phyloP scores from a whole-genome alignment of 2,329 filamentous ascomycete genomes.

The Pseudovirgaria hyperparasitica region DNA sequence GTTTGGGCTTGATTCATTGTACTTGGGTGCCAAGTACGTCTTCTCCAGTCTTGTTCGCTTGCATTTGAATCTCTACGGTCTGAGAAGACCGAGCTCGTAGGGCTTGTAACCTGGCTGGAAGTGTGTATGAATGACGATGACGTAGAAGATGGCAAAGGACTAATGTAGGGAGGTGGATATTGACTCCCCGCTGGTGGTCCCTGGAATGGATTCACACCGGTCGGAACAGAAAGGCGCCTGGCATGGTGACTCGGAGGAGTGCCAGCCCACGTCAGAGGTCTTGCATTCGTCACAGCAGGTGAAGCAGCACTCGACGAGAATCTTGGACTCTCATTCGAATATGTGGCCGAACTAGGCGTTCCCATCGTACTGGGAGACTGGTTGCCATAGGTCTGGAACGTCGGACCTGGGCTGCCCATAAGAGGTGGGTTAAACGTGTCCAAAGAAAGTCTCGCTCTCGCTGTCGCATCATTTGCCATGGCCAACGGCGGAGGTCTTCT shows the following conservation, averaged over 20 bases:
- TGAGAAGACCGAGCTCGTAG: slow-evolving; percentile 49
- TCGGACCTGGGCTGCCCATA: slow-evolving; percentile 47
- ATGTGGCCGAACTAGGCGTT: slow-evolving; percentile 74
- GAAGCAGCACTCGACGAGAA: slow-evolving; percentile 59
- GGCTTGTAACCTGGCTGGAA: slow-evolving; percentile 52
- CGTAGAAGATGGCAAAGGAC: slow-evolving; percentile 42
- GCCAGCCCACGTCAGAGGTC: slow-evolving; percentile 61
- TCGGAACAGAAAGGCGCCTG: slow-evolving; percentile 72
- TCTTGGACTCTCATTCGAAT: slow-evolving; percentile 66
- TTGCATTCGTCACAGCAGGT: slow-evolving; percentile 56
- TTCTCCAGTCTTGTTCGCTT: slow-evolving; percentile 63
- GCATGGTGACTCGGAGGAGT: slow-evolving; percentile 60
- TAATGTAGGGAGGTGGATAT: slow-evolving; percentile 46
- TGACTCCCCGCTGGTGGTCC: slow-evolving; percentile 43
- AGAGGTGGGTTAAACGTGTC: slow-evolving; percentile 51
- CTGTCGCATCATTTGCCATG: slow-evolving; percentile 57
- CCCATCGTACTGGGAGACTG: slow-evolving; percentile 63
- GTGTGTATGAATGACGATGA: slow-evolving; percentile 40
- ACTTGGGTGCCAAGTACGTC: slow-evolving; percentile 85
- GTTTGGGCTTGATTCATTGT: slow-evolving; percentile 47
- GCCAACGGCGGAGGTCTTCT: slow-evolving; percentile 70
- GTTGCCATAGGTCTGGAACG: slow-evolving; percentile 51
- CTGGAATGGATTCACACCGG: slow-evolving; percentile 61
- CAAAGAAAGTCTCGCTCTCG: slow-evolving; percentile 46
- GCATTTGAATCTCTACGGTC: slow-evolving; percentile 56